Conservation (phyloP, 2,329 filamentous ascomycete species). For the Calonectria pseudoreteaudii region DNA sequence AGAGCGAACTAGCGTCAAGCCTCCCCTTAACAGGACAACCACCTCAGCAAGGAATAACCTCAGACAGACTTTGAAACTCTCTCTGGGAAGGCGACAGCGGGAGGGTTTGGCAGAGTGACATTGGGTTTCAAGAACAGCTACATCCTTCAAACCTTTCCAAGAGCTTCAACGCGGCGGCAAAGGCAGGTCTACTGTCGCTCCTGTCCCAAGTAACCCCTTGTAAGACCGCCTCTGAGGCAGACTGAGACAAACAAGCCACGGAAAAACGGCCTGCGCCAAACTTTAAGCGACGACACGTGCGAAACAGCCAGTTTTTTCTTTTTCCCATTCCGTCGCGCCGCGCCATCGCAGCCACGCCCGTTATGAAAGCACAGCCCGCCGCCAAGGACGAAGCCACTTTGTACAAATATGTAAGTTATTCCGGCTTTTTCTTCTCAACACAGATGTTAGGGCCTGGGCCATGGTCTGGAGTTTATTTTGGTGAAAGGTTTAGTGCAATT, state of each 20-base stretch:
- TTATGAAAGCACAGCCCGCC: slow-evolving; percentile 28
- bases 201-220: slow-evolving; percentile 14
- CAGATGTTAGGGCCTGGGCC: background rate
- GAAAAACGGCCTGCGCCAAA: slow-evolving; percentile 37
- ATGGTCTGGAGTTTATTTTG: slow-evolving; percentile 8
- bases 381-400: slow-evolving; percentile 22
- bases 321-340: slow-evolving; percentile 32
- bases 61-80: slow-evolving; percentile 24
- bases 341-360: slow-evolving; percentile 36
- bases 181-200: background rate
- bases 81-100: background rate
- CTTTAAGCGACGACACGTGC: slow-evolving; percentile 43
- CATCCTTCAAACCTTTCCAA: background rate
- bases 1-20: slow-evolving; percentile 26
- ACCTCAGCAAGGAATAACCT: slow-evolving; percentile 5
- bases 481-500: background rate
- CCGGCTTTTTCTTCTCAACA: background rate
- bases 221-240: slow-evolving; percentile 31
- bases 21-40: slow-evolving; percentile 16
- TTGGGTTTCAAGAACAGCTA: background rate
- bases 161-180: background rate
- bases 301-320: slow-evolving; percentile 37
- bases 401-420: background rate
- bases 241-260: slow-evolving; percentile 30
- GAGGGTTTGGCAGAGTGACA: background rate